Evolutionary conservation across 352 stramenopile genomes (phyloP), one percentile per base, ranked within the genome.

Genomic region (Thalassiosira sp.): DNA sequence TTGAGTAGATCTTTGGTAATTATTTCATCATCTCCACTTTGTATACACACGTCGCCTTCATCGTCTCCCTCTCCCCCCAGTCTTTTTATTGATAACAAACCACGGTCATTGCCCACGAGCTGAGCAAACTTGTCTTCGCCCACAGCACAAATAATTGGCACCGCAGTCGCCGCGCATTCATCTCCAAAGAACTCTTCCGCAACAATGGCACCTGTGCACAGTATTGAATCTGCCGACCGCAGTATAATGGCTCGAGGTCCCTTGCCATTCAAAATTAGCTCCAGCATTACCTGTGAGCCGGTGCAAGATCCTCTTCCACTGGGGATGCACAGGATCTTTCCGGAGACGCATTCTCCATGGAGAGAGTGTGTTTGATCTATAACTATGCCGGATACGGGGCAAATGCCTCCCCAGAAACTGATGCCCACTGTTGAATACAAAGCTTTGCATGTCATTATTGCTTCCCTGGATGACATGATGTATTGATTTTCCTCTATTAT

Each of bases 341-440:
- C 65, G 0, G 31, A 57, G 0, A 89, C 64, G 28, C 42, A 75
- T 28, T 71, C 6, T 13, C 83, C 81, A 48, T 62, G 33, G 18
- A 87, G 68, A 5, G 84, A 83, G 74, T 93, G 87, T 3, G 66
- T 72, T 7, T 37, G n/a, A 58, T 93, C 87, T 57, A 91, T 85
- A 7, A 93, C 68, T 5, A 66, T 65, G 8, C 82, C 80, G 18
- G 72, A 81, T 15, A 65, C 37, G 8, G 86, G 84, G 72, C 89
- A 71, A 27, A 92, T 89, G 1, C 87, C 87, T n/a, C 87, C 87
- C 87, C 87, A 92, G 53, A 92, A 92, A 5, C 33, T 65, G 13
- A 84, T 35, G 22, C 45, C 56, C 11, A 67, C 40, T 42, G 45
- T 60, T 1, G 53, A 76, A 40, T 75, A 68, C 0, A 75, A 40